Conservation (phyloP, 2,329 filamentous ascomycete species). For the Penicillium sp. region DNA sequence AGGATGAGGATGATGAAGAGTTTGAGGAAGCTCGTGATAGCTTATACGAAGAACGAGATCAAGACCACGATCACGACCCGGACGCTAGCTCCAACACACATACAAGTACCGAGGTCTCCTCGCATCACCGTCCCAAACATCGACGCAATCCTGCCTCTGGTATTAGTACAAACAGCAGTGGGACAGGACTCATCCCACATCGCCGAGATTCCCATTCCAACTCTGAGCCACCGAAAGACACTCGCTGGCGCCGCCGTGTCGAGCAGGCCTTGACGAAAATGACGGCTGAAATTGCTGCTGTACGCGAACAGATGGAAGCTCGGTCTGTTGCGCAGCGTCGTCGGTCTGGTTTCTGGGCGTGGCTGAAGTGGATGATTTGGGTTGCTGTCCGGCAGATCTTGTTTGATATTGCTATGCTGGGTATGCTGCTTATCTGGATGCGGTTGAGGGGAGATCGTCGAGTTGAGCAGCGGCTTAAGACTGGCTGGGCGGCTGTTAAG, state of each 20-base stretch:
- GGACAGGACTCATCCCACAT: conserved; percentile 2
- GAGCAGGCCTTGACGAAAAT: conserved; percentile 84
- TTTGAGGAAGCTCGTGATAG: conserved; percentile 38
- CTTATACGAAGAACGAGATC: conserved; percentile 34
- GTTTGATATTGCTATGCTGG: conserved; percentile 62
- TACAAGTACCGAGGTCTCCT: conserved; percentile 25
- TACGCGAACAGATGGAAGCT: conserved; percentile 84
- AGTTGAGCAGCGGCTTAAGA: conserved; percentile 39
- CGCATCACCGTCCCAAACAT: conserved; percentile 3
- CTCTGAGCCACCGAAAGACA: conserved; percentile 65
- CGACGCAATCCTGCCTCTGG: conserved; percentile 9
- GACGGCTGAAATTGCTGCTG: conserved; percentile 85
- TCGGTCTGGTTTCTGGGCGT: conserved; percentile 63
- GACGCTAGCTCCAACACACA: conserved; percentile 38
- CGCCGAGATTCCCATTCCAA: conserved; percentile 1
- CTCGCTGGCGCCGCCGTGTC: conserved; percentile 75
- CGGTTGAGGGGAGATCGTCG: conserved; percentile 43
- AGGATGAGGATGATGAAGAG: conserved; percentile 37
- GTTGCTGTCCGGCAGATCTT: conserved; percentile 68
- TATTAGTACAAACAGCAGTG: conserved; percentile 11
- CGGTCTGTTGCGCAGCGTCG: conserved; percentile 69
- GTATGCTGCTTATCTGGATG: conserved; percentile 41
- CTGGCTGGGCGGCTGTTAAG: conserved; percentile 36
- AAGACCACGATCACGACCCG: conserved; percentile 23
- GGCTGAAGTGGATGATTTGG: conserved; percentile 71